Base-by-base conservation (phyloP, 257 asterid species). In the Gentiana dahurica region DNA sequence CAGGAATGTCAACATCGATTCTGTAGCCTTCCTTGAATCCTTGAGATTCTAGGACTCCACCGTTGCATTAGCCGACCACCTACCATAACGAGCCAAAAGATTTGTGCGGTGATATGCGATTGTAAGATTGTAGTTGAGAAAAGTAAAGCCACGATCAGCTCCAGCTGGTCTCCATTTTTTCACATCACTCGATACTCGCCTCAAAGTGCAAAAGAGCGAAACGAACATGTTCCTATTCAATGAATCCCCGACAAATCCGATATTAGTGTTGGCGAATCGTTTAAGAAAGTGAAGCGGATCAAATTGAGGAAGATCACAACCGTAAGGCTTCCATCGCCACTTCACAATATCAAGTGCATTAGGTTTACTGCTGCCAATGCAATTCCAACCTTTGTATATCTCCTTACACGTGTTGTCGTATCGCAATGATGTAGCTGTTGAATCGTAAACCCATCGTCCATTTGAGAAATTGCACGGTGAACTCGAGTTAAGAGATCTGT, bases 161-260 rank as follows among this genome's bases (percentile, higher is more conserved):
- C 95, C 89, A 57, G 65, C 95, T 62, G 99, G 94, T 38, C 93
- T 95, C 99, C 97, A 88, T 75, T 92, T 92, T 69, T 83, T 87
- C 70, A 87, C 94, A 65, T 80, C 85, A 12, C 62, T 47, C 9
- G 93, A 78, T 8, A 68, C 88, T 58, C 51, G 77, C 74, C 66
- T 81, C 75, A 92, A 69, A 52, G 87, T 75, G 75, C 97, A 92
- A 49, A 85, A 81, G 59, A 92, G 82, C 49, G 98, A 80, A 58
- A 88, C 97, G 70, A 87, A 92, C 97, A 92, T 92, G 75, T 88
- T 92, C 62, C 97, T 77, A 52, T 88, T 92, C 83, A 92, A 78
- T 59, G 98, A 91, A 67, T 92, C 98, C 68, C 98, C 98, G 57
- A 92, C 80, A 73, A 92, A 92, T 56, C 98, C 97, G 37, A 92